Evolutionary conservation across 768 basidiomycete species (phyloP).

Genomic region (Mycena polygramma): DNA sequence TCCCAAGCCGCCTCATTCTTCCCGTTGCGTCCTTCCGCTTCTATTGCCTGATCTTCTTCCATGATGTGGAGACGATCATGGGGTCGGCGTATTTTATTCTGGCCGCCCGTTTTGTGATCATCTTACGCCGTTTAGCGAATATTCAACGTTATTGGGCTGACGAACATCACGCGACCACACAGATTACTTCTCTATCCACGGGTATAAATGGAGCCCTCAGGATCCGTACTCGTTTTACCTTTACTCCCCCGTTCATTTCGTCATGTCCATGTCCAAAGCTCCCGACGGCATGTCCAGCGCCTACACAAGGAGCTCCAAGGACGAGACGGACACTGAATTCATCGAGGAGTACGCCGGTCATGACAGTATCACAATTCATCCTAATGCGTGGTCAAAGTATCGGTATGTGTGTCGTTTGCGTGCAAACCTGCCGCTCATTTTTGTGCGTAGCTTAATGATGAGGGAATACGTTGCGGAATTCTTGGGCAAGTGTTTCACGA

Average conservation of each 20-base stretch:
- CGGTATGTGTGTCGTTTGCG: constrained; percentile 53
- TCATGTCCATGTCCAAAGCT: constrained; percentile 29
- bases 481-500: constrained; percentile 46
- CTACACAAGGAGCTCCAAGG: constrained; percentile 18
- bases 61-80: constrained; percentile 9
- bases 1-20: no score
- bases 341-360: constrained; percentile 45
- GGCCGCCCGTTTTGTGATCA: not conserved
- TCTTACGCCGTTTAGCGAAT: not conserved
- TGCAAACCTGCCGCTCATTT: not conserved
- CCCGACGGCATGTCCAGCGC: constrained; percentile 23
- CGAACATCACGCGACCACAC: constrained; percentile 7
- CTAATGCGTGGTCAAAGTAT: constrained; percentile 68
- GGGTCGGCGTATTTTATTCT: not conserved
- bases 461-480: constrained; percentile 77
- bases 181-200: not conserved
- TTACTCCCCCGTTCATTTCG: not conserved
- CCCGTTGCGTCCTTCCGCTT: not conserved
- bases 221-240: not conserved
- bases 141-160: constrained; percentile 25
- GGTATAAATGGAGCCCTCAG: constrained; percentile 24
- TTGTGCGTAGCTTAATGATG: constrained; percentile 54
- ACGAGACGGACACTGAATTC: constrained; percentile 25
- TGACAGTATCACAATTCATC: constrained; percentile 51
- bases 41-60: constrained; percentile 4